Evolutionary conservation across 805 yeast genomes (phyloP).

Genomic region (Cyberlindnera samutprakarnensis): DNA sequence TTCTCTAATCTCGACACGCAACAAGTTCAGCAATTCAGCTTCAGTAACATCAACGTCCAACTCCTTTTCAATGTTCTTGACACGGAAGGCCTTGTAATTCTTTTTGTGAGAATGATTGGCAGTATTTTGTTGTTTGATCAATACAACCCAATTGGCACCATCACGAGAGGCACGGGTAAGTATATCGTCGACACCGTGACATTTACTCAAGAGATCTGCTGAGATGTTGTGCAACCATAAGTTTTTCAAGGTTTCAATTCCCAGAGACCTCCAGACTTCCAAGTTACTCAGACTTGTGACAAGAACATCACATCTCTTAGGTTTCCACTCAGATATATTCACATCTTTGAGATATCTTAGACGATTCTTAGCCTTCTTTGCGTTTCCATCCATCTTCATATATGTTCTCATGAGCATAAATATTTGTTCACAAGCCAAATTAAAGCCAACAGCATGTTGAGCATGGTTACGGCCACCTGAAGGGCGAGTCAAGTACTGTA

Average conservation of each 20-base stretch:
- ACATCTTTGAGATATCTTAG: constrained; percentile 27
- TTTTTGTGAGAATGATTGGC: constrained; percentile 26
- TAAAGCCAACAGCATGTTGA: constrained; percentile 77
- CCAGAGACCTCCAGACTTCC: constrained; percentile 44
- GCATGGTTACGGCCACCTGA: constrained; percentile 28
- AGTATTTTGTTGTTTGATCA: constrained; percentile 61
- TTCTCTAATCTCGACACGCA: constrained; percentile 25
- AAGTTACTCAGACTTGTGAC: constrained; percentile 61
- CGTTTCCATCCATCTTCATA: constrained; percentile 30
- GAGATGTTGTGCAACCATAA: constrained; percentile 77
- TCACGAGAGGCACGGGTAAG: constrained; percentile 54
- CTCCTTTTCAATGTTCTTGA: constrained; percentile 53
- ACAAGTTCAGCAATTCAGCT: constrained; percentile 50
- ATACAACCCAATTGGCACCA: constrained; percentile 70
- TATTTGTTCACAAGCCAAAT: constrained; percentile 66
- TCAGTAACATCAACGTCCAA: constrained; percentile 68
- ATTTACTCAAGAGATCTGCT: constrained; percentile 56
- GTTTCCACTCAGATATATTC: constrained; percentile 38
- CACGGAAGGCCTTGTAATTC: constrained; percentile 68
- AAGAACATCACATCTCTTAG: constrained; percentile 72
- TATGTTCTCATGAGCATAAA: constrained; percentile 43
- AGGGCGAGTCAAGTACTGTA: constrained; percentile 57
- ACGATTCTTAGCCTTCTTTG: constrained; percentile 23
- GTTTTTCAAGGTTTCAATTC: constrained; percentile 51
- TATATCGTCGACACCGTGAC: constrained; percentile 55